Conservation (phyloP, 306 rosid genomes). For the Canavalia gladiata region DNA sequence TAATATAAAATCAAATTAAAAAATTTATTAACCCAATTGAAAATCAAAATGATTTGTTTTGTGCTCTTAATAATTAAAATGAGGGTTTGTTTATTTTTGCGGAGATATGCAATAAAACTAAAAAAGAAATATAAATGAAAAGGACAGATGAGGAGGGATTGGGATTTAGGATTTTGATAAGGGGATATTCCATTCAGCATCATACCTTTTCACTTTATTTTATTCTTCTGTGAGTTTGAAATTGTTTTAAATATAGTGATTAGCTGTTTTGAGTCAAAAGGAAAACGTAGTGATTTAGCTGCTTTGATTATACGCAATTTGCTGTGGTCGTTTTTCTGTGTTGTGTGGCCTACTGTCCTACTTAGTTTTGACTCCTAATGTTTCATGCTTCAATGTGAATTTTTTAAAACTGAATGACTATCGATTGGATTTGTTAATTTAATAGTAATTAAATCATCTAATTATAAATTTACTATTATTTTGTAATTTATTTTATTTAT, state of each 20-base stretch:
- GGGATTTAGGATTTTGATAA: background rate
- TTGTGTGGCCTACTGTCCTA: background rate
- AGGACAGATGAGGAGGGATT: background rate
- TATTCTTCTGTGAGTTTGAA: slow-evolving; percentile 12
- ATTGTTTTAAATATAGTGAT: background rate
- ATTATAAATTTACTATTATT: no score
- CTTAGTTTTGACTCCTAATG: background rate
- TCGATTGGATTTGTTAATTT: no score
- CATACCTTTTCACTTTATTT: slow-evolving; percentile 1
- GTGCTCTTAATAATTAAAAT: no score
- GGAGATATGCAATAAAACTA: background rate
- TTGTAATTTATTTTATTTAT: no score
- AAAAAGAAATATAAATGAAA: background rate
- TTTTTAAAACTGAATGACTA: no score
- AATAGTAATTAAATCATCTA: no score
- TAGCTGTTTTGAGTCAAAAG: slow-evolving; percentile 18
- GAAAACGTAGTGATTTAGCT: background rate
- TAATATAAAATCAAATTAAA: no score
- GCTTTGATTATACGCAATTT: slow-evolving; percentile 38
- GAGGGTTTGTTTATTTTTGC: background rate
- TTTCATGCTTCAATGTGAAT: background rate
- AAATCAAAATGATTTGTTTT: no score
- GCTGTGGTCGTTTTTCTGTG: background rate
- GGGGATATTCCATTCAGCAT: slow-evolving; percentile 48
- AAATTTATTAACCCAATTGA: no score